Base-by-base conservation (phyloP, 1,139 yeast species). In the Taphrina confusa region DNA sequence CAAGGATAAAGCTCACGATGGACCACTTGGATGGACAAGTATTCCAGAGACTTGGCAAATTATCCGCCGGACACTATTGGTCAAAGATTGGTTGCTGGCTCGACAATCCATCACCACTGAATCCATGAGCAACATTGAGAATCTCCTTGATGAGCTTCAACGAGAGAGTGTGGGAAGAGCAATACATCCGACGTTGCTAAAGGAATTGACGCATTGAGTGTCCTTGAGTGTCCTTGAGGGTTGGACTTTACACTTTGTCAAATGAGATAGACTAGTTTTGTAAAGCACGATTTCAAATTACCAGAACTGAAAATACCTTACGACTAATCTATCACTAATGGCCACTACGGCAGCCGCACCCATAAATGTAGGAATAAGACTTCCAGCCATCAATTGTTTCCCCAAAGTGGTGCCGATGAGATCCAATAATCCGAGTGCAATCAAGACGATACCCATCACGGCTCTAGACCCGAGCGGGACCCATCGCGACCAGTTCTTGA, bases 21-120 rank as follows among this genome's bases (percentile, higher is more conserved):
- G 52, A 5, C 52, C 52, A 4, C 52, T 47, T 23, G 52, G 52
- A 9, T 47, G 52, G 52, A 33, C 52, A 18, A 33, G 42, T 47
- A 16, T 31, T 11, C 31, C 42, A 12, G 52, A 47, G 16, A 25
- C 23, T 9, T 47, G 52, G 52, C 42, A 33, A 12, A 33, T 47
- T 12, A 18, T 47, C 8, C 52, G 42, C 14, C 39, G 52, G 4
- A 33, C 42, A 20, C 9, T 47, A 12, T 18, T 47, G 25, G 40
- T 45, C 20, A 45, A 42, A 9, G 47, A 42, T 12, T 42, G 47
- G 47, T 16, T 42, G 8, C 8, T 37, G 42, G n/a, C n/a, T 2
- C 42, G 23, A 6, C 11, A 37, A 9, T 9, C 18, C 9, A 6
- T 6, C 25, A 25, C 9, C 6, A 2, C 42, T 9, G 23, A 4